Base-by-base conservation (phyloP, 73 alveolate species). In the Halteria grandinella region DNA sequence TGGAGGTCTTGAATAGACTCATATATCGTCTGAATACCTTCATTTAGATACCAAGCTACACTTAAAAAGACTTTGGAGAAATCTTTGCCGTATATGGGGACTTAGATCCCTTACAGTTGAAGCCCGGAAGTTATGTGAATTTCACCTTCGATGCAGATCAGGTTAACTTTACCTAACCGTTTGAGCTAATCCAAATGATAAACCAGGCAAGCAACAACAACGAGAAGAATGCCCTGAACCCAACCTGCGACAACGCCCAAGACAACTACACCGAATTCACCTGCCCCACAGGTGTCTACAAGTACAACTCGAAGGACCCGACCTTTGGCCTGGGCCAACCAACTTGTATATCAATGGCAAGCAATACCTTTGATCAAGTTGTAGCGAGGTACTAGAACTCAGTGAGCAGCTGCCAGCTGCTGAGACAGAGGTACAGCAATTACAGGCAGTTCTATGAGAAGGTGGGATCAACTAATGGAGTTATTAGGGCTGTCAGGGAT, bases 131-230 rank as follows among this genome's bases (percentile, higher is more conserved):
- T n/a, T n/a, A n/a, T n/a, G n/a, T n/a, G 25, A 60, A 17, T 36
- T 60, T 14, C 15, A 18, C 18, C 43, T 60, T 60, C 34, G 4
- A 6, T 55, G 43, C 27, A 5, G 24, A 12, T 10, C 59, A 11
- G 43, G 43, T n/a, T n/a, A n/a, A n/a, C n/a, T n/a, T n/a, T n/a
- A 60, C 60, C n/a, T 20, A 60, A 49, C 77, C 77, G 3, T 34
- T 59, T 40, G 55, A n/a, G 1, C 29, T 40, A 37, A 60, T 60
- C 4, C 48, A 36, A 14, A 24, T 37, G 24, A 40, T 60, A 40
- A 60, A 60, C 21, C 10, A 33, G 27, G 77, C 77, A 12, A 60
- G 60, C n/a, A 60, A 60, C 43, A 24, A 60, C 20, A 60, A 60
- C 27, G 2, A 60, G 4, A 41, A 21, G 21, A 36, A 36, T 12